Evolutionary conservation across 2,329 filamentous ascomycete genomes (phyloP).

Genomic region (Xylariaceae sp.): DNA sequence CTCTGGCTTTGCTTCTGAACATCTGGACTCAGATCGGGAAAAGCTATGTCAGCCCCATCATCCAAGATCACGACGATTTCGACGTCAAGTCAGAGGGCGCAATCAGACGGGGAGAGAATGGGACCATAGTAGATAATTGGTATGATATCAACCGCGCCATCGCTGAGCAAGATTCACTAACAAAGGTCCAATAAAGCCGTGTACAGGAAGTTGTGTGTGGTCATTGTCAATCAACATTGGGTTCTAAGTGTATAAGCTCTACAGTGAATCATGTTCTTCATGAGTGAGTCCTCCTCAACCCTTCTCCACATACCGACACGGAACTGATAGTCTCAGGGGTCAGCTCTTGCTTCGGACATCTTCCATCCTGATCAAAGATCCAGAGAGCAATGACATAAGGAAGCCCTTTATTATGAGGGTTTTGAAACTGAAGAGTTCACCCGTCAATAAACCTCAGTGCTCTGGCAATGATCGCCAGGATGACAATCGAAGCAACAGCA

Average conservation of each 20-base stretch:
- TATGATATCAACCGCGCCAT: neutral
- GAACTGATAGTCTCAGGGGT: conserved; percentile 27
- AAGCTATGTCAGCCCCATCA: conserved; percentile 36
- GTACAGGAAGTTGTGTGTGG: conserved; percentile 36
- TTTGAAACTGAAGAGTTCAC: conserved; percentile 30
- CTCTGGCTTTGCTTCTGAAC: conserved; percentile 32
- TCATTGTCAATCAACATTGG: conserved; percentile 31
- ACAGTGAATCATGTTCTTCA: conserved; percentile 36
- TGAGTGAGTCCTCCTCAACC: conserved; percentile 29
- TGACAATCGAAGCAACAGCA: neutral
- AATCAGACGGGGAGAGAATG: conserved; percentile 30
- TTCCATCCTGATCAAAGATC: conserved; percentile 27
- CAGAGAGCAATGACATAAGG: conserved; percentile 14
- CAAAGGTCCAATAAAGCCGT: conserved; percentile 23
- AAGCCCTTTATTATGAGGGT: conserved; percentile 33
- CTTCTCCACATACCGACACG: neutral
- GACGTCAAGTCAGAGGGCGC: conserved; percentile 24
- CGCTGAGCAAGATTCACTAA: neutral
- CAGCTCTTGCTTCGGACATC: conserved; percentile 35
- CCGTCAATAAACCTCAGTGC: neutral
- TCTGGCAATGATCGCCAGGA: neutral
- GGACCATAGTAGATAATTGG: conserved; percentile 37
- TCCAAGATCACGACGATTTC: conserved; percentile 24
- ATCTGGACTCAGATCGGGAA: conserved; percentile 39
- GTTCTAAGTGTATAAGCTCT: conserved; percentile 33